Base-by-base conservation (phyloP, 2,329 filamentous ascomycete genomes). In the Ophiostoma sp. region DNA sequence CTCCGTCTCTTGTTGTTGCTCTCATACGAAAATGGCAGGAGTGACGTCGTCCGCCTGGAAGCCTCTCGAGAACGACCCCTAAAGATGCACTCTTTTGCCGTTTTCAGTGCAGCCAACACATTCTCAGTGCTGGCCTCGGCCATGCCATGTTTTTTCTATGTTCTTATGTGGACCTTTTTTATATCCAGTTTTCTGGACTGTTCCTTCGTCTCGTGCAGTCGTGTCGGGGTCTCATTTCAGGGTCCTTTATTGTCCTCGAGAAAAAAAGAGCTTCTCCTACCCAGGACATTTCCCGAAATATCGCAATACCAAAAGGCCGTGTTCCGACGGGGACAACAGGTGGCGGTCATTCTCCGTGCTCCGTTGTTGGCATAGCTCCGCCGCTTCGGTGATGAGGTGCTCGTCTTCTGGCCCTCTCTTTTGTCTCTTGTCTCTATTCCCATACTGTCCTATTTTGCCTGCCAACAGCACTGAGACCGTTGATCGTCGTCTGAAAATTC, bases 101-200 rank as follows among this genome's bases (percentile, higher is more conserved):
- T 25, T 25, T 64, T 19, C 36, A 45, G 36, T 48, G 42, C 22
- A 48, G 63, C 63, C 63, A 68, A 25, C 15, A 28, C 39, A 69
- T 17, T 28, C 12, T 57, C 66, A 5, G 59, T 31, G 68, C 55
- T 36, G 52, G 69, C 69, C n/a, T 59, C 52, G 69, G 50, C 63
- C 69, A 42, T 70, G 48, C n/a, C 68, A 39, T 68, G 22, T 36
- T 52, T 25, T 28, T 48, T 19, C 15, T 48, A 19, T 11, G 31
- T 4, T 39, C 31, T 39, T 25, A 22, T 71, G 39, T 59, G 69
- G 36, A 50, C 19, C 39, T 0, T 39, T 42, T 45, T 19, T 7
- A 15, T 39, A 4, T 6, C 50, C 52, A 3, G 19, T 42, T 8
- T 48, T n/a, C 22, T 33, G 7, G 12, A 19, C 52, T 70, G n/a